Percentiles rank a stretch among this genome's conserved stretches.
These are phyloP conservation scores for Pseudozyma sp. DNA, from an alignment of 1,284 basidiomycete species.

Conservation along the genomic window DNA sequence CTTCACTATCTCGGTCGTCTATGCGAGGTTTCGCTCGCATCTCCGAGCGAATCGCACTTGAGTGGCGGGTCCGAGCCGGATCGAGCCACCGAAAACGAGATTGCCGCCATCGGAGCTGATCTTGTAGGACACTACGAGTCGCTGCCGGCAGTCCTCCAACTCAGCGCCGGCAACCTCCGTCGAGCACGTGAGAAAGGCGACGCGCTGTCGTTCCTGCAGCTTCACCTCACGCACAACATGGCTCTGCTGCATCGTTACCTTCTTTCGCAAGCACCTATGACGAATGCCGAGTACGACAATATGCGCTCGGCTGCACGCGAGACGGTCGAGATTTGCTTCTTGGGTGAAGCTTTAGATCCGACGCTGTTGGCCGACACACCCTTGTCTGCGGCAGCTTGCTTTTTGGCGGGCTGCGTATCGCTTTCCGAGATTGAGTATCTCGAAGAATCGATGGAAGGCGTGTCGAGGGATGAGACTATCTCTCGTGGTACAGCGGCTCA, in stretches of 20 bases:
- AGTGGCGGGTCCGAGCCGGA: slow-evolving; percentile 9
- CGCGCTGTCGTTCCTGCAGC: slow-evolving; percentile 34
- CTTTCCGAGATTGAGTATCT: slow-evolving; percentile 32
- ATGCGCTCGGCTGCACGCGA: slow-evolving; percentile 34
- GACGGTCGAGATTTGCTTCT: slow-evolving; percentile 31
- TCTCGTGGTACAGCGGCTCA: slow-evolving; percentile 3
- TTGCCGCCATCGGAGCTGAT: slow-evolving; percentile 29
- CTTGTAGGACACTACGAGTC: slow-evolving; percentile 38
- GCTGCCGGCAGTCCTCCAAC: slow-evolving; percentile 30
- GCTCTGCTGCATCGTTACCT: slow-evolving; percentile 32
- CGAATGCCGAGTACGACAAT: slow-evolving; percentile 24
- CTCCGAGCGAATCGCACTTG: not conserved
- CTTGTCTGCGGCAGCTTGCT: slow-evolving; percentile 25
- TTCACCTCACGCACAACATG: slow-evolving; percentile 44
- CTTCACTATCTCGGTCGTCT: slow-evolving; percentile 39
- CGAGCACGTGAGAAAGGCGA: slow-evolving; percentile 25
- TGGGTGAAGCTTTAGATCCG: slow-evolving; percentile 26
- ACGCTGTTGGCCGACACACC: slow-evolving; percentile 34
- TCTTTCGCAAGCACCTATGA: slow-evolving; percentile 18
- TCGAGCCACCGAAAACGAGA: slow-evolving; percentile 19
- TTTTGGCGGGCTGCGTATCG: slow-evolving; percentile 26
- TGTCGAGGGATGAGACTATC: not conserved
- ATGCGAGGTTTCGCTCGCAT: slow-evolving; percentile 15
- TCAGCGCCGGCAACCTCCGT: slow-evolving; percentile 24
- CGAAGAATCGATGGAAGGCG: slow-evolving; percentile 14